phyloP scores from a whole-genome alignment of 352 stramenopile genomes.

The Phytophthora quininea region DNA sequence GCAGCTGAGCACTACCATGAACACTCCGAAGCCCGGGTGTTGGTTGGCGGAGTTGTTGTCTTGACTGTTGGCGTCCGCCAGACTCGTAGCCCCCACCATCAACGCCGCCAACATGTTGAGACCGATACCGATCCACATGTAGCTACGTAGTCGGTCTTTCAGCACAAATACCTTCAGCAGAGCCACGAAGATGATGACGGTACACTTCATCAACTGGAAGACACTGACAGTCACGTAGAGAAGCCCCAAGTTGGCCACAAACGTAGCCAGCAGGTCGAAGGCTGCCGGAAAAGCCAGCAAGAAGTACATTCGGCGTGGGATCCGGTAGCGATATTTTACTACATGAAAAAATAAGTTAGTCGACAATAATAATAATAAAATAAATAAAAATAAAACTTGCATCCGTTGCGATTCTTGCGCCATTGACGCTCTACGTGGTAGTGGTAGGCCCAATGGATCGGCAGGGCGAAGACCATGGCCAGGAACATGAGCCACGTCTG shows the following conservation, averaged over 20 bases:
- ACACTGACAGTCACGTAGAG: slow-evolving; percentile 91
- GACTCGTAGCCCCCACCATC: slow-evolving; percentile 94
- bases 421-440: slow-evolving; percentile 80
- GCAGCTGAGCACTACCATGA: slow-evolving; percentile 95
- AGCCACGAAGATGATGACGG: slow-evolving; percentile 97
- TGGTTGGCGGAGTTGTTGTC: slow-evolving; percentile 59
- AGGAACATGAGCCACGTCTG: slow-evolving; percentile 98
- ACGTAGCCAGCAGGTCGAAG: slow-evolving; percentile 94
- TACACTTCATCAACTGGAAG: slow-evolving; percentile 91
- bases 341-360: background rate
- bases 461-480: slow-evolving; percentile 93
- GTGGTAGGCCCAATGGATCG: slow-evolving; percentile 92
- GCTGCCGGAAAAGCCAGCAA: slow-evolving; percentile 92
- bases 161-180: slow-evolving; percentile 96
- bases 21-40: slow-evolving; percentile 90
- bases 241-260: slow-evolving; percentile 94
- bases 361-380: background rate
- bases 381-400: slow-evolving; percentile 32
- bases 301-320: slow-evolving; percentile 93
- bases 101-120: slow-evolving; percentile 95
- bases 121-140: slow-evolving; percentile 97
- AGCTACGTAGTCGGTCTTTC: slow-evolving; percentile 87
- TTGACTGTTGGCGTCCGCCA: slow-evolving; percentile 79
- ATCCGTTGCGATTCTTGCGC: slow-evolving; percentile 54
- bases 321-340: slow-evolving; percentile 81